Evolutionary conservation across 352 stramenopile genomes (phyloP).

Genomic region (Phytopythium montanum): DNA sequence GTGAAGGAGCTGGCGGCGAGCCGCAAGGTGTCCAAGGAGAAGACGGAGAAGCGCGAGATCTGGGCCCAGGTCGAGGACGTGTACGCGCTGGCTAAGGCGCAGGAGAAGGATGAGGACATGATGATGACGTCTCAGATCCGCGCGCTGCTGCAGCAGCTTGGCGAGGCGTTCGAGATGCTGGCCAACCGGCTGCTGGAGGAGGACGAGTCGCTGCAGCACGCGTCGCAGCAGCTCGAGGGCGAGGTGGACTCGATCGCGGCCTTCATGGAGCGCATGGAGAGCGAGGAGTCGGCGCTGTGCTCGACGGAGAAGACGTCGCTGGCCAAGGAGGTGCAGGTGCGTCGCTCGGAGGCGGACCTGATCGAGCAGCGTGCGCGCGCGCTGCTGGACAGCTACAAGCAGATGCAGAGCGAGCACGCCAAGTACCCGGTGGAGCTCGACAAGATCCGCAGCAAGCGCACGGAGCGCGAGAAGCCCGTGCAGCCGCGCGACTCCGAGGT

Average conservation of each 20-base stretch:
- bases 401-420: slow-evolving; percentile 82
- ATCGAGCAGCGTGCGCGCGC: slow-evolving; percentile 82
- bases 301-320: slow-evolving; percentile 85
- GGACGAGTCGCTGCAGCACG: slow-evolving; percentile 82
- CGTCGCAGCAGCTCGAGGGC: slow-evolving; percentile 73
- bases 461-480: slow-evolving; percentile 67
- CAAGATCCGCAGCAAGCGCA: slow-evolving; percentile 78
- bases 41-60: slow-evolving; percentile 82
- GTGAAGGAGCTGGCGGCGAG: slow-evolving; percentile 59
- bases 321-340: slow-evolving; percentile 79
- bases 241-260: slow-evolving; percentile 87
- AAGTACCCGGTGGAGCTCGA: slow-evolving; percentile 82
- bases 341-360: slow-evolving; percentile 71
- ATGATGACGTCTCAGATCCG: slow-evolving; percentile 91
- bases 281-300: slow-evolving; percentile 77
- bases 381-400: slow-evolving; percentile 86
- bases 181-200: slow-evolving; percentile 83
- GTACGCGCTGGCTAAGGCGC: slow-evolving; percentile 73
- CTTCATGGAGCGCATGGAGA: slow-evolving; percentile 90
- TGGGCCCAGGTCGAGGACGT: slow-evolving; percentile 85
- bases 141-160: slow-evolving; percentile 79
- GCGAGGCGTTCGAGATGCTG: slow-evolving; percentile 87
- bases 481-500: slow-evolving; percentile 69
- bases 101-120: slow-evolving; percentile 91
- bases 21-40: slow-evolving; percentile 63